Percentiles rank a stretch among this genome's conserved stretches.
These are phyloP conservation scores for Ogataea degrootiae DNA, from an alignment of 805 yeast genomes.

Conservation along the genomic window DNA sequence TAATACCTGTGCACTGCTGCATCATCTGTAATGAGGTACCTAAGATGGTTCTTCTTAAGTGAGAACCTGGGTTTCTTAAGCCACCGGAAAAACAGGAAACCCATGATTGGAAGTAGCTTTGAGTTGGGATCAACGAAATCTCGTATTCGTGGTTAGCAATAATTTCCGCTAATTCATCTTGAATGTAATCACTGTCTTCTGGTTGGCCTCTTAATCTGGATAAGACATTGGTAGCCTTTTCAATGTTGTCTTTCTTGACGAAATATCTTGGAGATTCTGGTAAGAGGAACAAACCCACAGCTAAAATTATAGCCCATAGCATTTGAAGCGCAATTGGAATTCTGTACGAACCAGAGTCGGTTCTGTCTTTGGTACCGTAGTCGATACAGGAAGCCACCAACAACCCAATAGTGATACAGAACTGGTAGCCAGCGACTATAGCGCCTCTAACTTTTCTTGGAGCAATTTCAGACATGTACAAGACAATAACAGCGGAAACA, in stretches of 20 bases:
- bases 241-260: constrained; percentile 33
- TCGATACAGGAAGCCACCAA: constrained; percentile 34
- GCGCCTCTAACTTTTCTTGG: constrained; percentile 29
- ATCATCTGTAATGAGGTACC: constrained; percentile 43
- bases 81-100: constrained; percentile 39
- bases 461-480: constrained; percentile 34
- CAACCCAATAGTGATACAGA: constrained; percentile 24
- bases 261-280: constrained; percentile 47
- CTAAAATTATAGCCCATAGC: constrained; percentile 14
- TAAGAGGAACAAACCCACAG: constrained; percentile 12
- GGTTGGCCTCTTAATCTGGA: constrained; percentile 34
- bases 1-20: constrained; percentile 77
- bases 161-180: constrained; percentile 17
- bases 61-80: constrained; percentile 32
- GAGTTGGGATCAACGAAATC: constrained; percentile 28
- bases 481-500: constrained; percentile 32
- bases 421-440: constrained; percentile 29
- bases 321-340: constrained; percentile 35
- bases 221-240: constrained; percentile 40
- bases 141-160: constrained; percentile 45
- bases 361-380: constrained; percentile 31
- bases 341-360: constrained; percentile 27
- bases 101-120: constrained; percentile 34
- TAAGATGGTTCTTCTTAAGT: constrained; percentile 39
- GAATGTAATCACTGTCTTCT: constrained; percentile 10